Evolutionary conservation across 805 yeast genomes (phyloP), one percentile per base, ranked within the genome.

Genomic region (Cyberlindnera suaveolens): DNA sequence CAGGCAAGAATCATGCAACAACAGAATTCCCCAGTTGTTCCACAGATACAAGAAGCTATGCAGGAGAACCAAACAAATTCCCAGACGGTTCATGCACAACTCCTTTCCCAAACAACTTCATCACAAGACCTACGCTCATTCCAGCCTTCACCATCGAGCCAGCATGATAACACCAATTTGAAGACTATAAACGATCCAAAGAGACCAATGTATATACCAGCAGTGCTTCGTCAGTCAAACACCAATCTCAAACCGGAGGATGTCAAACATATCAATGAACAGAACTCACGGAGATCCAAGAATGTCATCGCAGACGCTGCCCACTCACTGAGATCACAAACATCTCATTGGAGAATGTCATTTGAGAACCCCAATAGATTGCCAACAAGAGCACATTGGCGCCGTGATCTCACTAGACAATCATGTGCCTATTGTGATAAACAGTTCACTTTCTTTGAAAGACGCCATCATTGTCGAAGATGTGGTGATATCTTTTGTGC

Each of bases 131-230:
- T 40, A 3, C 35, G 20, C 13, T 31, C 43, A 14, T 31, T 39
- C 41, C 41, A 38, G 20, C 42, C 39, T 9, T 32, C 38, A 8
- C 34, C 44, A 30, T 34, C 41, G 29, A 39, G 44, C 17, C 40
- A 26, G 14, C 41, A 26, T 6, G 45, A 51, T 34, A 44, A 41
- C 29, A 26, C 51, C n/a, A 47, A 41, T 23, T 20, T 37, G 41
- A 46, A 80, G 58, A 95, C 88, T 56, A 78, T 89, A 48, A 78
- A 80, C 44, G 83, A 82, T 38, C 90, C 88, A 49, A 77, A 88
- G 60, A 83, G 86, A 56, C 96, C 97, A 9, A 68, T 90, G 68
- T 90, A 88, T 56, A 72, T 85, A 0, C 98, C 98, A 0, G 96
- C 96, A 0, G 98, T 90, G 10, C 68, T 90, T 41, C 74, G 86